These are phyloP conservation scores for Volvox reticuliferus DNA, from an alignment of 139 green algal genomes.

Conservation along the genomic window DNA sequence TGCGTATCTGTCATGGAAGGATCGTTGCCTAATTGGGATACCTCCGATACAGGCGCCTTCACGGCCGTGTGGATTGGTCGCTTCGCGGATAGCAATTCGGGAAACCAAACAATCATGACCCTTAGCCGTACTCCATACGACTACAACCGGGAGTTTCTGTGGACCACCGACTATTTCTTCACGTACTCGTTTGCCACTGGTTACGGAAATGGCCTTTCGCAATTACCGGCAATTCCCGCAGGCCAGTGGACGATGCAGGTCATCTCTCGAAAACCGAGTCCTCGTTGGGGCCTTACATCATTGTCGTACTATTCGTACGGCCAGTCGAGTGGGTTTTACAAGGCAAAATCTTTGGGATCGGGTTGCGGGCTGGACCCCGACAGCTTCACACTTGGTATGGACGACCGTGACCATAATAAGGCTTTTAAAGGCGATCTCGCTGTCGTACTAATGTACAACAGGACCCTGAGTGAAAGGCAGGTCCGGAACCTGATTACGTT, in stretches of 20 bases:
- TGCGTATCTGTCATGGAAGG: not conserved
- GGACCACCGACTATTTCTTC: not conserved
- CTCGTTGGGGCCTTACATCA: not conserved
- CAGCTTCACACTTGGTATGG: not conserved
- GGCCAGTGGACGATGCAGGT: conserved; percentile 8
- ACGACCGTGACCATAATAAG: not conserved
- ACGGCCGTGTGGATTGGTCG: conserved; percentile 17
- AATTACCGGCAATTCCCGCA: not conserved
- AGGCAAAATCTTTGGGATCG: not conserved
- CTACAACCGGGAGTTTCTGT: not conserved
- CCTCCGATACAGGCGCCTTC: not conserved
- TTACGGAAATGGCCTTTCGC: not conserved
- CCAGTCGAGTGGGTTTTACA: too few species aligned
- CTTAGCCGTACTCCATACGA: not conserved
- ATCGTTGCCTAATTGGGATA: not conserved
- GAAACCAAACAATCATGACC: not conserved
- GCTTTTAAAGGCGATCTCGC: not conserved
- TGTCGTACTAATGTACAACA: conserved; percentile 10
- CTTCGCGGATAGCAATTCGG: too few species aligned
- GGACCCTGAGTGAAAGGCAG: not conserved
- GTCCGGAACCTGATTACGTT: not conserved
- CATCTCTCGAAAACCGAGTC: not conserved
- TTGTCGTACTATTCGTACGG: not conserved
- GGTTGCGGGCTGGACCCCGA: not conserved
- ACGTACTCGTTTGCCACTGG: not conserved